Evolutionary conservation across 768 basidiomycete genomes (phyloP).

Genomic region (Kwoniella bestiolae): DNA sequence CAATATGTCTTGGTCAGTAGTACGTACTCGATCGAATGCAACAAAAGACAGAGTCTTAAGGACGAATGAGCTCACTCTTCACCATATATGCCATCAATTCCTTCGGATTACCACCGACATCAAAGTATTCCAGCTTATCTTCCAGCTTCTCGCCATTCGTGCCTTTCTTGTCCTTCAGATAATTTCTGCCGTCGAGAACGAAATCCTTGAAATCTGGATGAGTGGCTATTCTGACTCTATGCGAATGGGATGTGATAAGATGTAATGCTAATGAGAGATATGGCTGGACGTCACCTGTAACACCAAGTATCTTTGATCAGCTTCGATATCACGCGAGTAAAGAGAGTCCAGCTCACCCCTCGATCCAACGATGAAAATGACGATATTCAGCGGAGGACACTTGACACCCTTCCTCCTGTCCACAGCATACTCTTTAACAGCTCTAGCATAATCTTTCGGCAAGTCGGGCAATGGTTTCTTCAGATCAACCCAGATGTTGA

Average conservation of each 20-base stretch:
- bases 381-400: constrained; percentile 62
- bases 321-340: too few species aligned
- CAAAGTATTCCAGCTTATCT: constrained; percentile 64
- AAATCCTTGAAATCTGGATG: constrained; percentile 68
- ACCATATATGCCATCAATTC: constrained; percentile 77
- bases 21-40: too few species aligned
- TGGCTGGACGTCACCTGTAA: constrained; percentile 74
- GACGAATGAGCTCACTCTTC: constrained; percentile 69
- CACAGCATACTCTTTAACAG: constrained; percentile 64
- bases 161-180: constrained; percentile 38
- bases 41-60: too few species aligned
- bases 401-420: constrained; percentile 32
- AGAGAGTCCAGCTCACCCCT: constrained; percentile 60
- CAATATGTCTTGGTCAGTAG: too few species aligned
- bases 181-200: constrained; percentile 60
- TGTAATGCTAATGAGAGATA: constrained; percentile 66
- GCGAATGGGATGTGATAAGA: constrained; percentile 62
- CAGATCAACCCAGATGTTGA: constrained; percentile 59
- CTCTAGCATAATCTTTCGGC: constrained; percentile 61
- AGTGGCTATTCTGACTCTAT: constrained; percentile 68
- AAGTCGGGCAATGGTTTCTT: constrained; percentile 64
- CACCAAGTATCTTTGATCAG: too few species aligned
- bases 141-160: constrained; percentile 32
- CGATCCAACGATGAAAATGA: constrained; percentile 72
- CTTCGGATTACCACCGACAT: constrained; percentile 68